Conservation (phyloP, 345 rosid genomes). For the Syzygium grande region DNA sequence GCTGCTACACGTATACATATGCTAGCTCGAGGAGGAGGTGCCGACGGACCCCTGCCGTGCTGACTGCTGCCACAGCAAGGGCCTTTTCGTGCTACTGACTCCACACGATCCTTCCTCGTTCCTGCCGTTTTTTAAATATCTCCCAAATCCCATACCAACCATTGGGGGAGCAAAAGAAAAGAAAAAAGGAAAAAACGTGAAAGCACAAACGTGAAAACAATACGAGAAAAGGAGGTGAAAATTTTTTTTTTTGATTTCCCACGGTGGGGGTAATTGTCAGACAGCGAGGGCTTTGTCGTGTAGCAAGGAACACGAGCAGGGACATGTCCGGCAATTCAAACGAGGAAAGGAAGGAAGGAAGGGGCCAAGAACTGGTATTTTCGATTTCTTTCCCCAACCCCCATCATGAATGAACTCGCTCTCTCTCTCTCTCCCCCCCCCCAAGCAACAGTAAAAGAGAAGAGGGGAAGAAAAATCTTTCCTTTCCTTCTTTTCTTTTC, state of each 20-base stretch:
- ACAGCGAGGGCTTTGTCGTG: not conserved
- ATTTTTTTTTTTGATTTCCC: not conserved
- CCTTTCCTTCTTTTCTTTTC: not conserved
- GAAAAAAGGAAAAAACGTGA: not conserved
- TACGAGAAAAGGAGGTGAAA: not conserved
- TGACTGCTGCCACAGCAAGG: not conserved
- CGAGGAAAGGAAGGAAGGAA: not conserved
- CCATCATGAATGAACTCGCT: not conserved
- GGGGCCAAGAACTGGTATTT: not conserved
- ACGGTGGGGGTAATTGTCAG: not conserved
- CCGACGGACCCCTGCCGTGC: not conserved
- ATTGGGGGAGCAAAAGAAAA: not conserved
- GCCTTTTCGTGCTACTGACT: not conserved
- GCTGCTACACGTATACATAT: not conserved
- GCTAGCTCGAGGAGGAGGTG: not conserved
- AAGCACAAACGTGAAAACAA: too few species aligned
- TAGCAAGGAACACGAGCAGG: not conserved
- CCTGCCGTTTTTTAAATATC: not conserved
- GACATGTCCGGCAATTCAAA: not conserved
- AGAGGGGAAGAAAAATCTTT: not conserved
- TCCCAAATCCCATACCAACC: not conserved
- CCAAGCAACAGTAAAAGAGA: not conserved
- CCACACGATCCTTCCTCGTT: not conserved
- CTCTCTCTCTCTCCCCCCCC: not conserved
- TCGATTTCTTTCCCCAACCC: not conserved